These are phyloP conservation scores for Colletotrichum spaethianum DNA, from an alignment of 2,329 filamentous ascomycete genomes.

Conservation along the genomic window DNA sequence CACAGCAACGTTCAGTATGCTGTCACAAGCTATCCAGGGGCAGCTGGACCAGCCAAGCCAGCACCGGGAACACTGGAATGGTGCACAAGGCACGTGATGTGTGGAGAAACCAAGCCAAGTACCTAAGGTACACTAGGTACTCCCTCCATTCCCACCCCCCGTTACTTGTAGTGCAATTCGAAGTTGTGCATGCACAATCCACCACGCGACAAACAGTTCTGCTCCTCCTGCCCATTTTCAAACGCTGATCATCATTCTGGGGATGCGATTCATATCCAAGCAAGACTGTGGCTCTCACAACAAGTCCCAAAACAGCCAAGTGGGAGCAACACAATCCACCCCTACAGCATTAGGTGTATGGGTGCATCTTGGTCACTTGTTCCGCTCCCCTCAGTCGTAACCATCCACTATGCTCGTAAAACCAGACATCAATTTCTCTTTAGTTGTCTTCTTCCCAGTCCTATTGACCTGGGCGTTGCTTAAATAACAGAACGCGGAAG, in stretches of 20 bases:
- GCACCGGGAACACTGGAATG: not conserved
- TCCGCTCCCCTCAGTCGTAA: not conserved
- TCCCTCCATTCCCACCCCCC: not conserved
- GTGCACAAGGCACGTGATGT: constrained; percentile 10
- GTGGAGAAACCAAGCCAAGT: not conserved
- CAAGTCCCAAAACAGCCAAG: too few species aligned
- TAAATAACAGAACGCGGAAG: not conserved
- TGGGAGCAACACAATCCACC: not conserved
- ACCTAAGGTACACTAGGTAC: too few species aligned
- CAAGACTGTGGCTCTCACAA: not conserved
- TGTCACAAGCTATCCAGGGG: constrained; percentile 37
- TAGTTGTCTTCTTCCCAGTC: not conserved
- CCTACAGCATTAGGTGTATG: not conserved
- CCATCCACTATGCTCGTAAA: not conserved
- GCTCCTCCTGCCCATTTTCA: not conserved
- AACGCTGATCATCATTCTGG: not conserved
- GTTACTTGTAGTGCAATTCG: not conserved
- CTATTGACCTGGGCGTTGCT: not conserved
- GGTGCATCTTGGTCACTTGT: not conserved
- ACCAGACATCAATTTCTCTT: not conserved
- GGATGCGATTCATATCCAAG: not conserved
- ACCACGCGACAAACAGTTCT: not conserved
- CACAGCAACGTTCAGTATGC: constrained; percentile 22
- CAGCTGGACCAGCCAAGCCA: constrained; percentile 10
- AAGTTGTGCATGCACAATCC: not conserved